Conservation (phyloP, 2,329 filamentous ascomycete genomes). For the Colletotrichum zoysiae region DNA sequence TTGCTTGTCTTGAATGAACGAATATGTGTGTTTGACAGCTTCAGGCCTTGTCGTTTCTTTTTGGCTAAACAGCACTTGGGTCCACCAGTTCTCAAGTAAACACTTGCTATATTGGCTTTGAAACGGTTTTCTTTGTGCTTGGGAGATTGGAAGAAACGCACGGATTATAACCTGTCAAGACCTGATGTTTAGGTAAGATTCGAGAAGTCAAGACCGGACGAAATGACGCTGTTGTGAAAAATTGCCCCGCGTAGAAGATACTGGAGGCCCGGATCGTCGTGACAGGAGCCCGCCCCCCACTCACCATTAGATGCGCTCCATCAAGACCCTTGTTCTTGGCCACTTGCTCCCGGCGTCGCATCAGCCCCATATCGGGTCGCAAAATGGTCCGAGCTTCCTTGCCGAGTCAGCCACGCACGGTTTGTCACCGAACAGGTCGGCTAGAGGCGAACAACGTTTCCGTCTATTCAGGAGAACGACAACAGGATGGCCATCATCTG, state of each 20-base stretch:
- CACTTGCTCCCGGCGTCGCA: constrained; percentile 26
- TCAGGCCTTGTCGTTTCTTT: neutral
- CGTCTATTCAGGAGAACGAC: constrained; percentile 42
- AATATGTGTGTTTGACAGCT: constrained; percentile 13
- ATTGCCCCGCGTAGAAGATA: constrained; percentile 36
- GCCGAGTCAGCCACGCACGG: constrained; percentile 38
- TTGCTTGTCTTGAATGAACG: neutral
- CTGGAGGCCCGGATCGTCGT: constrained; percentile 33
- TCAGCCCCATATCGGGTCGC: constrained; percentile 29
- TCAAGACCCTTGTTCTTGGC: constrained; percentile 28
- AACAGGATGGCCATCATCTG: constrained; percentile 50
- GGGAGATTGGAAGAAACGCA: neutral
- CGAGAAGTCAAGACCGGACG: constrained; percentile 23
- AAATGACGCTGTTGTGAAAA: constrained; percentile 31
- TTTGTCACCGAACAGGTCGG: constrained; percentile 25
- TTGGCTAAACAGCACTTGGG: neutral
- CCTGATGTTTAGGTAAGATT: neutral
- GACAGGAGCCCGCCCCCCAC: neutral
- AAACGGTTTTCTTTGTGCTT: neutral
- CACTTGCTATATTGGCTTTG: neutral
- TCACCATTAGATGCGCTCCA: constrained; percentile 19
- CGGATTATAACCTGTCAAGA: neutral
- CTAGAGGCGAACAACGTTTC: constrained; percentile 2
- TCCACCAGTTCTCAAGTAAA: neutral
- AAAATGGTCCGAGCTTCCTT: constrained; percentile 21